These are phyloP conservation scores for Geotrichum histeridarum DNA, from an alignment of 1,139 yeast genomes.

Conservation along the genomic window DNA sequence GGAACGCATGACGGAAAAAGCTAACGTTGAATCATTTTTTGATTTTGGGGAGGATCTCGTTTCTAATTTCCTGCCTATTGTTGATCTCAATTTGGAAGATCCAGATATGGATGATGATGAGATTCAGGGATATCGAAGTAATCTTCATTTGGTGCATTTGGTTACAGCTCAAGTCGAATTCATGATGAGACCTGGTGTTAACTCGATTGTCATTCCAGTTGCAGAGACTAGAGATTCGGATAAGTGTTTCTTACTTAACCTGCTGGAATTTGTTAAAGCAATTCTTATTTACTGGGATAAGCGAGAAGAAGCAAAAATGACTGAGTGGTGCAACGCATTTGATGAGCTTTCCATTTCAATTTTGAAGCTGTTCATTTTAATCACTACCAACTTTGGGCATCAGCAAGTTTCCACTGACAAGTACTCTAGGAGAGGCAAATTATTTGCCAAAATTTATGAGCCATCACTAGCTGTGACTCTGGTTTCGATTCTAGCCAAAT, in stretches of 20 bases:
- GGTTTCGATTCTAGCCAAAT: conserved; percentile 4
- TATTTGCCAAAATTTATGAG: conserved; percentile 11
- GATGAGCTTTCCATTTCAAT: conserved; percentile 11
- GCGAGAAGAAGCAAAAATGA: neutral
- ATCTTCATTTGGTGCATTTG: conserved; percentile 19
- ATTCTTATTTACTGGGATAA: conserved; percentile 3
- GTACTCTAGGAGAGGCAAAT: conserved; percentile 11
- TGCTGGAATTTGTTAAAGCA: conserved; percentile 1
- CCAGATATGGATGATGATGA: conserved; percentile 1
- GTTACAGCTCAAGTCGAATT: conserved; percentile 21
- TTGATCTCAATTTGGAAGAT: conserved; percentile 6
- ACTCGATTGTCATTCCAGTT: neutral
- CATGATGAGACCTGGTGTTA: conserved; percentile 5
- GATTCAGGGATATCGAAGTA: conserved; percentile 7
- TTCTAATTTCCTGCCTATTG: conserved; percentile 3
- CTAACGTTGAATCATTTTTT: conserved; percentile 5
- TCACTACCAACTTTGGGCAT: conserved; percentile 20
- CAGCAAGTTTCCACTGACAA: conserved; percentile 5
- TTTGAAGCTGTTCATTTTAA: conserved; percentile 21
- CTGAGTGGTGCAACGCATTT: conserved; percentile 1
- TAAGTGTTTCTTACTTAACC: conserved; percentile 5
- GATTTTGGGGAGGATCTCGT: conserved; percentile 13
- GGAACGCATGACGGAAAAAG: conserved; percentile 5
- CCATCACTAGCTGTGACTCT: conserved; percentile 13
- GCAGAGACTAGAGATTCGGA: conserved; percentile 11